Evolutionary conservation across 2,329 filamentous ascomycete species (phyloP).

Genomic region (Alternaria hordeiaustralica): DNA sequence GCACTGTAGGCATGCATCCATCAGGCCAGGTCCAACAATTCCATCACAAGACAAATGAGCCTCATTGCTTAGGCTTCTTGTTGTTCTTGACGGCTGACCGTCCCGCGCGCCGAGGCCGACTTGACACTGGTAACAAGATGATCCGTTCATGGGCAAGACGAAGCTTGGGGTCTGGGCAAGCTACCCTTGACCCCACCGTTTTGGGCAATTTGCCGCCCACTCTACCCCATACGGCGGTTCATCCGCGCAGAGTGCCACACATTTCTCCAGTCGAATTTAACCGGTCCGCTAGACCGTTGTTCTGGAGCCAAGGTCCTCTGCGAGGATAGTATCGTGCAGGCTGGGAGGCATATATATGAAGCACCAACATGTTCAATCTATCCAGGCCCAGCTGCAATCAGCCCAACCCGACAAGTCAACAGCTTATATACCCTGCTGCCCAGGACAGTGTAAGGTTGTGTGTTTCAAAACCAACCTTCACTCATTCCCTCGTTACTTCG

Average conservation of each 20-base stretch:
- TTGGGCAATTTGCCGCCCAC: slow-evolving; percentile 19
- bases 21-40: not conserved
- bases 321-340: slow-evolving; percentile 13
- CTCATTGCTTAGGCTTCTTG: slow-evolving; percentile 7
- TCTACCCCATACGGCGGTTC: slow-evolving; percentile 29
- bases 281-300: slow-evolving; percentile 38
- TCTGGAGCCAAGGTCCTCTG: slow-evolving; percentile 25
- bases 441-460: slow-evolving; percentile 19
- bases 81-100: slow-evolving; percentile 9
- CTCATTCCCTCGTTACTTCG: slow-evolving; percentile 10
- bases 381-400: slow-evolving; percentile 23
- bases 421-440: slow-evolving; percentile 26
- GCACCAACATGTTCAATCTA: slow-evolving; percentile 20
- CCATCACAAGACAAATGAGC: slow-evolving; percentile 5
- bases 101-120: slow-evolving; percentile 15
- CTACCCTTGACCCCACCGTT: slow-evolving; percentile 17
- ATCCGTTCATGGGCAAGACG: slow-evolving; percentile 9
- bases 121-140: slow-evolving; percentile 1
- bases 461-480: slow-evolving; percentile 16
- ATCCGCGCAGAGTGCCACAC: slow-evolving; percentile 27
- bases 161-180: slow-evolving; percentile 10
- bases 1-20: not conserved
- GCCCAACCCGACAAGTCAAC: slow-evolving; percentile 19
- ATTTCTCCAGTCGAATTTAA: slow-evolving; percentile 31
- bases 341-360: slow-evolving; percentile 36